phyloP scores from a whole-genome alignment of 306 rosid species.

The Prunus fruticosa region DNA sequence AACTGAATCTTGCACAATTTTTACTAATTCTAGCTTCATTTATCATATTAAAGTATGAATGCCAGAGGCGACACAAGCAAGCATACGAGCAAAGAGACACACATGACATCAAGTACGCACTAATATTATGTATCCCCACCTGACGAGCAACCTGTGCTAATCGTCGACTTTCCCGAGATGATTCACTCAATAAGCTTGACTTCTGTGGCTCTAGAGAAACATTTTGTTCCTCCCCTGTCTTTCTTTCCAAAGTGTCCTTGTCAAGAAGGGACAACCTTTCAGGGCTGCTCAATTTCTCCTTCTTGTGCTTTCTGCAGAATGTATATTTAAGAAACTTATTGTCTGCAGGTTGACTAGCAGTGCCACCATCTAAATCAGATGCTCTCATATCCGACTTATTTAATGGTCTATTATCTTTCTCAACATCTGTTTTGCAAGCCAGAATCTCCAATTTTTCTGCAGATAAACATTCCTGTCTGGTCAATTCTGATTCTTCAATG shows the following conservation, averaged over 20 bases:
- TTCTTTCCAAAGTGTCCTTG: slow-evolving; percentile 34
- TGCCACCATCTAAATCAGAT: slow-evolving; percentile 39
- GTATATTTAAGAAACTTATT: slow-evolving; percentile 71
- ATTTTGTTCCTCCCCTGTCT: slow-evolving; percentile 43
- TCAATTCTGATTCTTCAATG: slow-evolving; percentile 39
- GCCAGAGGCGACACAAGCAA: slow-evolving; percentile 14
- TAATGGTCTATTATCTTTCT: slow-evolving; percentile 25
- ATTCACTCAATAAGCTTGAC: slow-evolving; percentile 47
- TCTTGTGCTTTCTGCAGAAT: slow-evolving; percentile 79
- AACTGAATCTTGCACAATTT: neutral
- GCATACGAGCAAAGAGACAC: slow-evolving; percentile 4
- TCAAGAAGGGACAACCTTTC: slow-evolving; percentile 42
- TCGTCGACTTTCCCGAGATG: slow-evolving; percentile 57
- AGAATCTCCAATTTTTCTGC: slow-evolving; percentile 35
- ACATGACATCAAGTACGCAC: slow-evolving; percentile 20
- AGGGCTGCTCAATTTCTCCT: slow-evolving; percentile 44
- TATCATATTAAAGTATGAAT: neutral
- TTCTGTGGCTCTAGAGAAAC: slow-evolving; percentile 44
- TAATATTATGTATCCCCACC: slow-evolving; percentile 43
- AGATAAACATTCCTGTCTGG: slow-evolving; percentile 41
- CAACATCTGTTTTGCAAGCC: slow-evolving; percentile 35
- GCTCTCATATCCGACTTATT: slow-evolving; percentile 34
- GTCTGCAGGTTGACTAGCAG: slow-evolving; percentile 38
- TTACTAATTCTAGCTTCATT: neutral
- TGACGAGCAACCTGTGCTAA: slow-evolving; percentile 74